phyloP scores from a whole-genome alignment of 306 rosid species.

The Cicer cuneatum region DNA sequence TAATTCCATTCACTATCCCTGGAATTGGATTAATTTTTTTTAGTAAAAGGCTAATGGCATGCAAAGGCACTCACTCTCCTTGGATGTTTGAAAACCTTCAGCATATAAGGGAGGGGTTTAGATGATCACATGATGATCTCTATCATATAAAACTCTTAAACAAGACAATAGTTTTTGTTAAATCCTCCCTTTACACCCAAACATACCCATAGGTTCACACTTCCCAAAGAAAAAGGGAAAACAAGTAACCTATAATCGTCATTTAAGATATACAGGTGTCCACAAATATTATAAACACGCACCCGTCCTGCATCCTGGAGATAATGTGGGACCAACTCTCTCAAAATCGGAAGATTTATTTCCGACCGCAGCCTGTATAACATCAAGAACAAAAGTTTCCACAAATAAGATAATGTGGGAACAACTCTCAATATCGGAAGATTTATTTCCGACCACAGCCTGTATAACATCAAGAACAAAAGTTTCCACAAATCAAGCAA shows the following conservation, averaged over 20 bases:
- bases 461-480: conserved; percentile 53
- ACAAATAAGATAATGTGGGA: conserved; percentile 78
- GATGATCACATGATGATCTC: conserved; percentile 1
- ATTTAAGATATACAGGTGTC: conserved; percentile 21
- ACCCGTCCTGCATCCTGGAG: conserved; percentile 96
- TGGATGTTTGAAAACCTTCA: conserved; percentile 30
- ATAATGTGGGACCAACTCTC: conserved; percentile 93
- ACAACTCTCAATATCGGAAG: conserved; percentile 87
- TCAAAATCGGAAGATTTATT: conserved; percentile 89
- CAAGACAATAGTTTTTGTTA: background rate
- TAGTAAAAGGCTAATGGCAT: background rate
- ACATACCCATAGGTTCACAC: conserved; percentile 31
- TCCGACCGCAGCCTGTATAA: conserved; percentile 87
- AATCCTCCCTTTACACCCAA: conserved; percentile 17
- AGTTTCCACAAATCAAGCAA: conserved; percentile 36
- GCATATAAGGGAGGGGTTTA: conserved; percentile 7
- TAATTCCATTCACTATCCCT: background rate
- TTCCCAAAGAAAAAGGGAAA: conserved; percentile 17
- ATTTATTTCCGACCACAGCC: conserved; percentile 92
- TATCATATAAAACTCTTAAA: conserved; percentile 5
- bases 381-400: conserved; percentile 40
- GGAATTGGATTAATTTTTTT: background rate
- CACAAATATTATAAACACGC: conserved; percentile 50
- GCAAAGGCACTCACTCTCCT: conserved; percentile 11
- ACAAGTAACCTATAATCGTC: background rate